Base-by-base conservation (phyloP, 2,329 filamentous ascomycete species). In the Allantophomopsis cytisporea region DNA sequence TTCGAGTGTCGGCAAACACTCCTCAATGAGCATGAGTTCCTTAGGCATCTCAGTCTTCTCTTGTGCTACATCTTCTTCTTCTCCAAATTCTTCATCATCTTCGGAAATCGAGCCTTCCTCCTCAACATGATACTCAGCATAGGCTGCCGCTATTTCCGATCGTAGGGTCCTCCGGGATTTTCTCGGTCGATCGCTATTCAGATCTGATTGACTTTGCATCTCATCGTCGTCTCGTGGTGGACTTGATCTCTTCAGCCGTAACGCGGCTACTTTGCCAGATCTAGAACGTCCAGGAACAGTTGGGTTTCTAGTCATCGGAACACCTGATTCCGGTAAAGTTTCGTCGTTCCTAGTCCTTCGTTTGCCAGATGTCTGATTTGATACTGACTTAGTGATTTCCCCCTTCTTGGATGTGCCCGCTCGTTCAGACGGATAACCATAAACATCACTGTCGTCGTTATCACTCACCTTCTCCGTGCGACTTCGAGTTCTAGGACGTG, bases 1-100 rank as follows among this genome's bases (percentile, higher is more conserved):
- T 3, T 54, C 57, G 7, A 61, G 59, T 4, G 67, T 65, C 0
- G 69, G 71, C 10, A 73, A 48, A 36, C 57, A 64, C 40, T 74
- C 28, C 30, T 44, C 23, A 35, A 32, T 33, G 4, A 44, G 35
- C n/a, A 18, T 21, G 13, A 44, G 21, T 15, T 41, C 36, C 28
- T 35, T 35, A 41, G 23, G 21, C 16, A 36, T 39, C 34, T 38
- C 41, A 21, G 8, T 42, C 20, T 14, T 40, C 32, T 10, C 43
- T 45, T 50, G 39, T 45, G 8, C 33, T 23, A 31, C 34, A 18
- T 16, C 15, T 17, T 30, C 28, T 3, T 40, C 14, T 32, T 36
- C 20, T 16, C n/a, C 35, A 18, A 5, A 12, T 18, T 23, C 15
- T 13, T 7, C 21, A 5, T 17, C 16, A 3, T 7, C 35, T 18